These are phyloP conservation scores for Acanthamoeba castellanii DNA, from an alignment of 208 protist genomes.

Conservation along the genomic window DNA sequence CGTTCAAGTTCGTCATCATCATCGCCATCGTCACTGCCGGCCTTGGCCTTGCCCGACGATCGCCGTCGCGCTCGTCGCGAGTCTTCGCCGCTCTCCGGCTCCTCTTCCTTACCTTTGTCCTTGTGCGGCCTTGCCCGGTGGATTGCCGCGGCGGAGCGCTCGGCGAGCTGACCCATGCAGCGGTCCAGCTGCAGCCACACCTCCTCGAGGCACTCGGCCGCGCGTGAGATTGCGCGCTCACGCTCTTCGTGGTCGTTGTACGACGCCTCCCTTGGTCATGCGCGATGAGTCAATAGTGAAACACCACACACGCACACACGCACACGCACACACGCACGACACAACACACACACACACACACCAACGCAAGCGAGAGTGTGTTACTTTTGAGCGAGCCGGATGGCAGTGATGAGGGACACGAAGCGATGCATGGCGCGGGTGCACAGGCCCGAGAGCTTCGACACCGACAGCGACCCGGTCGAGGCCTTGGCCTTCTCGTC, in stretches of 20 bases:
- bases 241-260: neutral
- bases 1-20: neutral
- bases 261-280: neutral
- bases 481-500: neutral
- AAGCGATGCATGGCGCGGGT: slow-evolving; percentile 2
- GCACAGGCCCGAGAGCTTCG: neutral
- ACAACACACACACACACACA: neutral
- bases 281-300: too few relatives aligned
- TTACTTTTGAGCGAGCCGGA: neutral
- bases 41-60: neutral
- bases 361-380: neutral
- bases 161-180: neutral
- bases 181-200: slow-evolving; percentile 35
- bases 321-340: neutral
- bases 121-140: neutral
- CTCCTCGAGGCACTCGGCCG: slow-evolving; percentile 6
- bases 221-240: neutral
- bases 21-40: neutral
- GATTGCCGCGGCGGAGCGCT: neutral
- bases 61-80: neutral
- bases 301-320: too few relatives aligned
- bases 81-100: neutral
- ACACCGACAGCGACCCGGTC: neutral
- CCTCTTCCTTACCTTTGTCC: slow-evolving; percentile 28
- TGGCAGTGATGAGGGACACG: neutral